Evolutionary conservation across 129 eudicot genomes (phyloP).

Genomic region (Glebionis coronaria): DNA sequence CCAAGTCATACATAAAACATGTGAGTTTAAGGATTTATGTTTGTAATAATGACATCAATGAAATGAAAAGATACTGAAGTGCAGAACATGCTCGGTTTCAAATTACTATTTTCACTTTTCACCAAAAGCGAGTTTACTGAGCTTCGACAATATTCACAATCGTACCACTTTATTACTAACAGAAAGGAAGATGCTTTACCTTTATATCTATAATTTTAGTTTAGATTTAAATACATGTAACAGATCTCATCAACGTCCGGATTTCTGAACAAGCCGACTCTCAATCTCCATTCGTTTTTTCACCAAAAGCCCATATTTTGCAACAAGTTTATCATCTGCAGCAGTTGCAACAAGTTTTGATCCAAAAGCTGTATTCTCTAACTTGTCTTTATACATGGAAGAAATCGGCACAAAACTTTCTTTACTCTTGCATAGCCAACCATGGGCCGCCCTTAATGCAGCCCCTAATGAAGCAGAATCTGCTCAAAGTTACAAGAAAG

Average conservation of each 20-base stretch:
- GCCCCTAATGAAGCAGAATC: constrained; percentile 96
- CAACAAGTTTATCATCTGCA: constrained; percentile 49
- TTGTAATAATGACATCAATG: no score
- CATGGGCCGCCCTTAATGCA: constrained; percentile 96
- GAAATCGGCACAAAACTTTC: constrained; percentile 68
- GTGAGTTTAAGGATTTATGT: no score
- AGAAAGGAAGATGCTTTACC: no score
- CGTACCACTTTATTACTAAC: no score
- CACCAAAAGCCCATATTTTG: constrained; percentile 63
- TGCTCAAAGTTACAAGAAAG: constrained; percentile 23
- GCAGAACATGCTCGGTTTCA: no score
- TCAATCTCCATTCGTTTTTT: constrained; percentile 83
- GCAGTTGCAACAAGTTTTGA: constrained; percentile 66
- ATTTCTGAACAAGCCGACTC: constrained; percentile 54
- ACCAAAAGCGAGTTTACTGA: no score
- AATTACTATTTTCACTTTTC: no score
- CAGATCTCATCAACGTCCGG: constrained; percentile 47
- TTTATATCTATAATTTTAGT: no score
- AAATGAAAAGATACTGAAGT: no score
- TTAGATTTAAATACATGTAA: no score
- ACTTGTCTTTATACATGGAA: constrained; percentile 52
- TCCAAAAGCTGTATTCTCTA: constrained; percentile 69
- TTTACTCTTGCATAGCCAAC: constrained; percentile 80
- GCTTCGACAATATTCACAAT: no score
- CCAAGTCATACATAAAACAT: no score